Evolutionary conservation across 73 alveolate genomes (phyloP), one percentile per base, ranked within the genome.

Genomic region (Paramecium primaurelia): DNA sequence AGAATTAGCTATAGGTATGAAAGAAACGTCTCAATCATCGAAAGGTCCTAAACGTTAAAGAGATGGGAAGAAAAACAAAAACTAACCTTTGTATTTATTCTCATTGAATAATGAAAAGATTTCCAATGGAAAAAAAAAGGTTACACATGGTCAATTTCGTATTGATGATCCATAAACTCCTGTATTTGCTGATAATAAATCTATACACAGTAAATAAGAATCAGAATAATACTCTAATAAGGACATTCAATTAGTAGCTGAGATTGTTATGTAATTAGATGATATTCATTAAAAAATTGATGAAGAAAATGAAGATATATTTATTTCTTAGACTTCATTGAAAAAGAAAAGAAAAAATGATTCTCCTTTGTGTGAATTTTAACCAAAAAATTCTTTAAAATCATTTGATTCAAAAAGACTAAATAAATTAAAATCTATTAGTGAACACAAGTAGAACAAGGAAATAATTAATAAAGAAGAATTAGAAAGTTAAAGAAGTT

Each of bases 121-220:
- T 54, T 64, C 84, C 84, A 14, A 34, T 25, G 7, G 14, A 64
- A 64, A 64, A 64, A 9, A 64, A 64, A 64, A 64, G 9, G 84
- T 51, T 32, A 20, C 30, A 1, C 69, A 7, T 54, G 69, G 69
- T 54, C 3, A 54, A 54, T 28, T 34, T 64, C 20, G 47, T 9
- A 73, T 30, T 37, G 87, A 73, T 73, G 87, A 73, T 37, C 87
- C 87, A 10, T 40, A 36, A 36, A 73, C 87, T 16, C 87, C 87
- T 37, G 87, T 25, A 6, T 73, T 73, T 73, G 54, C 87, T 37
- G 87, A 73, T 20, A 38, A 38, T 38, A 73, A 73, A 73, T 73
- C 87, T 18, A 54, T 54, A 7, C 69, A 54, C 32, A 54, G 69
- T 54, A 54, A 54, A 38, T 10, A 37, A 73, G 40, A 73, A 73